Evolutionary conservation across 108 stramenopile genomes (phyloP).

Genomic region (Fistulifera solaris): DNA sequence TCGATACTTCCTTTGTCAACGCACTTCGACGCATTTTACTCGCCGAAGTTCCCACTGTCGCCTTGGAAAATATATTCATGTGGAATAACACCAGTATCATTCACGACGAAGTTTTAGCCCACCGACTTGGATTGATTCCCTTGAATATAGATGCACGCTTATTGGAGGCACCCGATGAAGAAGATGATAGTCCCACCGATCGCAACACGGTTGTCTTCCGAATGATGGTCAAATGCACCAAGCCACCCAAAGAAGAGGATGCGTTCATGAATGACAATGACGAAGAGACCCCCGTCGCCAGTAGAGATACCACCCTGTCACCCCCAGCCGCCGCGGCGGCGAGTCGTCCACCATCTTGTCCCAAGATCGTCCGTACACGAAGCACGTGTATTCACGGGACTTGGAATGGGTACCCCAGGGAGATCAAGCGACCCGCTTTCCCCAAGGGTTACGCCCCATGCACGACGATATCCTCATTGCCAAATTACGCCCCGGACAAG

Average conservation of each 20-base stretch:
- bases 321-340: slow-evolving; percentile 21
- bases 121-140: slow-evolving; percentile 91
- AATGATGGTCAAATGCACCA: slow-evolving; percentile 59
- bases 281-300: slow-evolving; percentile 29
- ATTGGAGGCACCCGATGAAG: slow-evolving; percentile 62
- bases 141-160: slow-evolving; percentile 68
- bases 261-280: slow-evolving; percentile 13
- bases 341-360: neutral
- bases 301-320: slow-evolving; percentile 16
- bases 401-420: slow-evolving; percentile 91
- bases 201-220: slow-evolving; percentile 88
- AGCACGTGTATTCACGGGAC: slow-evolving; percentile 71
- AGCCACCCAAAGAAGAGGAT: slow-evolving; percentile 16
- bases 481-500: slow-evolving; percentile 92
- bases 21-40: slow-evolving; percentile 93
- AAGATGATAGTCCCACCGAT: slow-evolving; percentile 56
- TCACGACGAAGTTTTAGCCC: slow-evolving; percentile 93
- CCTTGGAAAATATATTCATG: slow-evolving; percentile 90
- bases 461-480: slow-evolving; percentile 92
- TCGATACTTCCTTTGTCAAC: slow-evolving; percentile 92
- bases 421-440: slow-evolving; percentile 66
- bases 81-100: slow-evolving; percentile 85
- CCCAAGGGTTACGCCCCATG: slow-evolving; percentile 52
- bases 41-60: slow-evolving; percentile 88
- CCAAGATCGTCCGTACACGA: slow-evolving; percentile 59